Evolutionary conservation across 768 basidiomycete species (phyloP).

Genomic region (Cantharellus anzutake): DNA sequence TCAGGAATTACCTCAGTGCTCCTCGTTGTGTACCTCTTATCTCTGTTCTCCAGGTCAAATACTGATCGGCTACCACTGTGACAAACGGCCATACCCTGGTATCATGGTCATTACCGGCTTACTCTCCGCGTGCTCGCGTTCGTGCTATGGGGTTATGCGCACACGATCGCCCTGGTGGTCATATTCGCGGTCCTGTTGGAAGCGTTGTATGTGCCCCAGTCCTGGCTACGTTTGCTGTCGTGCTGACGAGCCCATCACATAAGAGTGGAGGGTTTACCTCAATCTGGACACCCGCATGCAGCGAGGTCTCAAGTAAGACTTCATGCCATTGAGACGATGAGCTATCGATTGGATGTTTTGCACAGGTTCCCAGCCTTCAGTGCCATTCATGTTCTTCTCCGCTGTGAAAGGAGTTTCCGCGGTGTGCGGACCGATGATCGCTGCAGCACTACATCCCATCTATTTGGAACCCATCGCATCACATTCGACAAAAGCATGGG

Average conservation of each 20-base stretch:
- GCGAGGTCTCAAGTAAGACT: conserved; percentile 1
- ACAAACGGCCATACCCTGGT: not conserved
- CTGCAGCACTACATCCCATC: not conserved
- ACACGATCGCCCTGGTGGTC: not conserved
- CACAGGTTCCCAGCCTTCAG: not conserved
- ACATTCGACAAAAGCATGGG: not conserved
- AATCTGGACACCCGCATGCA: not conserved
- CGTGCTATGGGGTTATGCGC: conserved; percentile 3
- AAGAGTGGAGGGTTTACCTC: conserved; percentile 3
- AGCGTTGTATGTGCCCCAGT: not conserved
- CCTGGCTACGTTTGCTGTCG: not conserved
- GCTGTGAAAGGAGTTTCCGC: conserved; percentile 1
- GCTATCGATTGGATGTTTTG: not conserved
- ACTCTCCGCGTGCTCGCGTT: not conserved
- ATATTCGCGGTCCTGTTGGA: conserved; percentile 3
- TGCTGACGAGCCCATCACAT: not conserved
- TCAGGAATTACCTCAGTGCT: not conserved
- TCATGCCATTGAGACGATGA: not conserved
- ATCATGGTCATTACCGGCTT: conserved; percentile 3
- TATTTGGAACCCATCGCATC: not conserved
- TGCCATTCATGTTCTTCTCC: not conserved
- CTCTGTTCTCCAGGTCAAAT: conserved; percentile 2
- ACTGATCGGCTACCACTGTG: not conserved
- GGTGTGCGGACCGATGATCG: conserved; percentile 1
- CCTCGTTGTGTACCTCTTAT: not conserved